These are phyloP conservation scores for Porcisia deanei DNA, from an alignment of 208 protist species.

Conservation along the genomic window DNA sequence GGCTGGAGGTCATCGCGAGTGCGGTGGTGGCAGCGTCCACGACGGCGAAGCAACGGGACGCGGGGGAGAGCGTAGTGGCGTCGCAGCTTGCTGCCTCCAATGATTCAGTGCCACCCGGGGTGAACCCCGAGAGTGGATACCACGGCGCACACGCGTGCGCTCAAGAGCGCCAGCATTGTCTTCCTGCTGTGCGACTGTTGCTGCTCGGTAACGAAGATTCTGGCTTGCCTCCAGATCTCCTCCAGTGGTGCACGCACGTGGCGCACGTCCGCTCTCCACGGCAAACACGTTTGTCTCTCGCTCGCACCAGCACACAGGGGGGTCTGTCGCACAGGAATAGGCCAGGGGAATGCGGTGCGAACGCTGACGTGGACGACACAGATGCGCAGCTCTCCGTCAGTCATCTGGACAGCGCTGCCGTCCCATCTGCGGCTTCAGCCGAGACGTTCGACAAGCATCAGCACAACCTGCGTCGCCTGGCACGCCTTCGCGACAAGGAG, in stretches of 20 bases:
- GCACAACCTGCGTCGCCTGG: conserved; percentile 26
- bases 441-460: conserved; percentile 6
- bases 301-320: conserved; percentile 1
- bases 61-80: not conserved
- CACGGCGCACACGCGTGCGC: not conserved
- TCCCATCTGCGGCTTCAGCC: not conserved
- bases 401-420: not conserved
- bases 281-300: conserved; percentile 29
- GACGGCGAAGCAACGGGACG: not conserved
- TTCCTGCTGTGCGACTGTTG: conserved; percentile 39
- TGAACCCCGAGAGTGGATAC: not conserved
- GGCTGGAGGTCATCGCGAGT: conserved; percentile 27
- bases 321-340: not conserved
- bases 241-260: conserved; percentile 55
- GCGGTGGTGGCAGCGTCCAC: conserved; percentile 4
- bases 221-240: conserved; percentile 47
- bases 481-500: conserved; percentile 40
- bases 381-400: not conserved
- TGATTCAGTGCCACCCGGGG: not conserved
- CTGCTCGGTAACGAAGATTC: conserved; percentile 79
- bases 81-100: not conserved
- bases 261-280: conserved; percentile 58
- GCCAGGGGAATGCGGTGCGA: not conserved
- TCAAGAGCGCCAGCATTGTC: not conserved
- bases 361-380: not conserved